These are phyloP conservation scores for Aspergillus bridgeri DNA, from an alignment of 495 filamentous ascomycete species.

Conservation along the genomic window DNA sequence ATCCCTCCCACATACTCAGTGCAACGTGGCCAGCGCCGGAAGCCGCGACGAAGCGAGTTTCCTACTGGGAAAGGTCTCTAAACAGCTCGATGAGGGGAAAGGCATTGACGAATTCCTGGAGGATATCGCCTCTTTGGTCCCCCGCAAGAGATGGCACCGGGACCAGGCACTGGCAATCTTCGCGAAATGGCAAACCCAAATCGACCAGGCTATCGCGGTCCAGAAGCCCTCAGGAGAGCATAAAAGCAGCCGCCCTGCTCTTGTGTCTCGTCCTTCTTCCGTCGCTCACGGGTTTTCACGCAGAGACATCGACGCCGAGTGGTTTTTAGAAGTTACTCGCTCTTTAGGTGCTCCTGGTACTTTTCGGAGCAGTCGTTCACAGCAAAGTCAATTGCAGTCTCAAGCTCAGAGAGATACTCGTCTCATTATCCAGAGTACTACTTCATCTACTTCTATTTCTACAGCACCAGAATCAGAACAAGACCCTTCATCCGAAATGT, in stretches of 20 bases:
- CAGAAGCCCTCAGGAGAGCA: too few species aligned
- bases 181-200: slow-evolving; percentile 8
- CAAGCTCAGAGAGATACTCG: not conserved
- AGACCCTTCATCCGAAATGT: not conserved
- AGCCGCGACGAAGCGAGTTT: slow-evolving; percentile 15
- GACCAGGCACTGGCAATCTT: slow-evolving; percentile 19
- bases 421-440: too few species aligned
- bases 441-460: too few species aligned
- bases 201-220: too few species aligned
- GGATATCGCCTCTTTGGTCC: slow-evolving; percentile 24
- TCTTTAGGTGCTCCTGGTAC: too few species aligned
- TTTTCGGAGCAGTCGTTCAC: not conserved
- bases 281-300: not conserved
- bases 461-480: not conserved
- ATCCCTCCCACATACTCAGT: slow-evolving; percentile 26
- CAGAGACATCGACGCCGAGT: not conserved
- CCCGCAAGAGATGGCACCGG: slow-evolving; percentile 27
- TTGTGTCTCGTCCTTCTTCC: not conserved
- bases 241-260: not conserved
- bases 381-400: not conserved
- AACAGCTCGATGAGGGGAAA: slow-evolving; percentile 15
- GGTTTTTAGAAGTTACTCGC: too few species aligned
- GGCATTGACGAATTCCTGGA: slow-evolving; percentile 19
- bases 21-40: slow-evolving; percentile 13
- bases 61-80: slow-evolving; percentile 23